Conservation (phyloP, 495 filamentous ascomycete species). For the Neurospora africana region DNA sequence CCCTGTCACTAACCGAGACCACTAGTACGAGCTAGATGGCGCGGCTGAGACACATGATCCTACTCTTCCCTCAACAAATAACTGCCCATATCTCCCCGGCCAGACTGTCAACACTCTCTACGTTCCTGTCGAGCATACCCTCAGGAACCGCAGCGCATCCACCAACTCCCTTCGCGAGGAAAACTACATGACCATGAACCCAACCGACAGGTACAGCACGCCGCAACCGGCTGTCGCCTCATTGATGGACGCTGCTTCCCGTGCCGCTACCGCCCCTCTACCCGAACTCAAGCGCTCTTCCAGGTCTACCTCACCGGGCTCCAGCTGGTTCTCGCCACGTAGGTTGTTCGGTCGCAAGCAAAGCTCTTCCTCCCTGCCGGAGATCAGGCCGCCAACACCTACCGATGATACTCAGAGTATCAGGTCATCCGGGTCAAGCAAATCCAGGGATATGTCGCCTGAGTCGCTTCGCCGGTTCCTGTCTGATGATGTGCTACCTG, state of each 20-base stretch:
- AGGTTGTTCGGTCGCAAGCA: slow-evolving; percentile 31
- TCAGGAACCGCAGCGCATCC: slow-evolving; percentile 40
- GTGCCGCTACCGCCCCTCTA: slow-evolving; percentile 48
- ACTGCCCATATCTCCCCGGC: slow-evolving; percentile 79
- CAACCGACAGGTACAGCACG: slow-evolving; percentile 61
- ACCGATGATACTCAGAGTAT: slow-evolving; percentile 19
- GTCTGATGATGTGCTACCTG: slow-evolving; percentile 23
- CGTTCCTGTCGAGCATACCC: slow-evolving; percentile 59
- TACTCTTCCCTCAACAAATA: slow-evolving; percentile 56
- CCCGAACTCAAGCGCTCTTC: slow-evolving; percentile 33
- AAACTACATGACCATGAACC: slow-evolving; percentile 64
- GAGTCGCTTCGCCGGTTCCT: slow-evolving; percentile 36
- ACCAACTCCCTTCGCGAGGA: slow-evolving; percentile 36
- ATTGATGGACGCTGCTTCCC: slow-evolving; percentile 28
- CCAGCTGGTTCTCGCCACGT: slow-evolving; percentile 34
- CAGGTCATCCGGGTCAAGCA: slow-evolving; percentile 27
- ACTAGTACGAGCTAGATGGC: slow-evolving; percentile 68
- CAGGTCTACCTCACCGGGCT: slow-evolving; percentile 37
- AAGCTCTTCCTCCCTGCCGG: slow-evolving; percentile 19
- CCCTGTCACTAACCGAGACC: slow-evolving; percentile 13
- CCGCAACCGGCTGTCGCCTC: slow-evolving; percentile 48
- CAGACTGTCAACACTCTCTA: slow-evolving; percentile 75
- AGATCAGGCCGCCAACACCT: background rate
- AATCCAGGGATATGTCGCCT: slow-evolving; percentile 37
- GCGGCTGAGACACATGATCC: slow-evolving; percentile 64